Evolutionary conservation across 139 green algal species (phyloP), one percentile per base, ranked within the genome.

Genomic region (Nannochloris sp.): DNA sequence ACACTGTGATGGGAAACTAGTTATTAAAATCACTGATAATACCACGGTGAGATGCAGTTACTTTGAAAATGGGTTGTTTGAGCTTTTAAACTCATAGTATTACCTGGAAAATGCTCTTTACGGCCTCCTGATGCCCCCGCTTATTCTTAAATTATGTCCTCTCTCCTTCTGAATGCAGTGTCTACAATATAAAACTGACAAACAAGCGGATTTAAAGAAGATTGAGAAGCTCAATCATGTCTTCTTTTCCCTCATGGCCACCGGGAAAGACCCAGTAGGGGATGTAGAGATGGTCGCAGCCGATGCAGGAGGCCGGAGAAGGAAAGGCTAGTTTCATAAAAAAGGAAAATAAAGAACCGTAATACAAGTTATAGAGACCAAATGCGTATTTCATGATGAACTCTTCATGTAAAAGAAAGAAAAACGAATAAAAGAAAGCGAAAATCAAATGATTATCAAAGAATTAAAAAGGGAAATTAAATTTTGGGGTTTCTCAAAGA

Each of bases 11-110:
- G 87, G 85, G 31, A 89, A 89, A 65, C 67, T 96, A 13, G 73
- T 86, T 9, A 60, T 97, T 6, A 97, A 97, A 68, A 84, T 95
- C 31, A 96, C 90, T 0, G 89, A 96, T 55, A 81, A 96, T 62
- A 59, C 56, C 2, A 76, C 72, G 76, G 87, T 95, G 62, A 68
- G 80, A 38, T 7, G 2, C n/a, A 32, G 9, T 36, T 3, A 3
- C 13, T 35, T 32, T 29, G 2, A 14, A 27, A 24, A 5, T 46
- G 59, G 33, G 19, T 64, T 13, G 13, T 0, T 72, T 15, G n/a
- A 45, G 37, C n/a, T 4, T 48, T 29, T 15, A 27, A n/a, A 15
- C 7, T 45, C 5, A 23, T 29, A 0, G 47, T 23, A 30, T 10
- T 53, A 23, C 6, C 44, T 7, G n/a, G n/a, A n/a, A 9, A 14